Evolutionary conservation across 306 rosid genomes (phyloP).

Genomic region (Pachyrhizus erosus): DNA sequence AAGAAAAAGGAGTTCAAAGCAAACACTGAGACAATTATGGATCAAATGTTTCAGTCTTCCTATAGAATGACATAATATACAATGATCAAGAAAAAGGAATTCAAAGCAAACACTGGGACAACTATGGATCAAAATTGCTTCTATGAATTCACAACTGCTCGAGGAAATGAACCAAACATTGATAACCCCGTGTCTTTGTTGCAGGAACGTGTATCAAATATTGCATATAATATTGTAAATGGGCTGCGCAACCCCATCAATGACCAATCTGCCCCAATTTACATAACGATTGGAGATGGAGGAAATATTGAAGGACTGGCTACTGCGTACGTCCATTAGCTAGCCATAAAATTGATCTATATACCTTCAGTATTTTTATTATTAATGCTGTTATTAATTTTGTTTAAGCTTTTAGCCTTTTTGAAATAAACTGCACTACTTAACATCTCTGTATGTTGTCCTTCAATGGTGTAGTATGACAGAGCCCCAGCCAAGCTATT

Average conservation of each 20-base stretch:
- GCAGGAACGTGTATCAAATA: conserved; percentile 74
- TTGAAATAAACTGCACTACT: background rate
- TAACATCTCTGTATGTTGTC: background rate
- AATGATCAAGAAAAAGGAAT: background rate
- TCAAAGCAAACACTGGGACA: background rate
- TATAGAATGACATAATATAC: background rate
- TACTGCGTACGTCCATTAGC: conserved; percentile 53
- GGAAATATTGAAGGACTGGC: conserved; percentile 83
- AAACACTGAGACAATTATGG: background rate
- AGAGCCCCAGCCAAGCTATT: conserved; percentile 84
- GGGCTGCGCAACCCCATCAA: conserved; percentile 31
- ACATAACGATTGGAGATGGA: conserved; percentile 86
- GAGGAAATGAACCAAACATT: background rate
- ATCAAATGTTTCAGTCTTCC: too few relatives aligned
- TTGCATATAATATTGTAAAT: conserved; percentile 52
- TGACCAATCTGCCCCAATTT: conserved; percentile 66
- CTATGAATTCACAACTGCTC: background rate
- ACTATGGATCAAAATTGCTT: background rate
- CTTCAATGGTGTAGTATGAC: conserved; percentile 59
- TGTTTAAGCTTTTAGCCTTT: background rate
- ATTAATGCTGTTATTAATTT: background rate
- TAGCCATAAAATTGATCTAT: background rate
- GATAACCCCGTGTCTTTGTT: conserved; percentile 7
- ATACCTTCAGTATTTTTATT: background rate
- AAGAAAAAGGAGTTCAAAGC: background rate